Base-by-base conservation (phyloP, 306 rosid genomes). In the Canavalia gladiata region DNA sequence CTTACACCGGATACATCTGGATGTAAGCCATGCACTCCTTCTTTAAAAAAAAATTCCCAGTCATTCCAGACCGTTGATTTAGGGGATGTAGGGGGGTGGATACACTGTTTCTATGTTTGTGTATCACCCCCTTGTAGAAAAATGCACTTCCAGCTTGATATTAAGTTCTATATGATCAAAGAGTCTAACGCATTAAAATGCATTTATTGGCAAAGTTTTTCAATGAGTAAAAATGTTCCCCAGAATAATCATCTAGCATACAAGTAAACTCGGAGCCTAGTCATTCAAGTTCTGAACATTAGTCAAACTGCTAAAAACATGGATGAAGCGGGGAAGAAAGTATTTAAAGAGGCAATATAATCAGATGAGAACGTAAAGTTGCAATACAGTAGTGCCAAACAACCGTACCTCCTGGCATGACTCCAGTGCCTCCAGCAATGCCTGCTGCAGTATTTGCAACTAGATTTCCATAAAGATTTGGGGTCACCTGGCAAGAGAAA, bases 371-470 rank as follows among this genome's bases (percentile, higher is more conserved):
- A 74, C 29, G 76, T 51, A 28, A 62, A 60, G 64, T 65, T 82
- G 66, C 43, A 67, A 68, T 63, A 28, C 42, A 45, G 76, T 45
- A 72, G 74, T 43, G 34, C 59, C 30, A 3, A 55, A 69, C 12
- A 35, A 58, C 6, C 9, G 6, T 88, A 95, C 99, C 99, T 90
- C 99, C 99, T 1, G 99, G 99, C 99, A 95, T 95, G 85, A 95
- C 97, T 70, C 99, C 99, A 18, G 97, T 95, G 84, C 99, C 98
- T 84, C 97, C 98, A 73, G 95, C 97, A 84, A 93, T 95, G 68
- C 99, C 99, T 78, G 98, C 99, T 68, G 99, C 99, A 55, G 98
- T 95, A 78, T 95, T 95, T 86, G 99, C 96, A 57, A 95, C 90
- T 9, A 95, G 93, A 86, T 95, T 95, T 72, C 99, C 99, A 62